Evolutionary conservation across 2,329 filamentous ascomycete genomes (phyloP).

Genomic region (Ophiostoma perfectum): DNA sequence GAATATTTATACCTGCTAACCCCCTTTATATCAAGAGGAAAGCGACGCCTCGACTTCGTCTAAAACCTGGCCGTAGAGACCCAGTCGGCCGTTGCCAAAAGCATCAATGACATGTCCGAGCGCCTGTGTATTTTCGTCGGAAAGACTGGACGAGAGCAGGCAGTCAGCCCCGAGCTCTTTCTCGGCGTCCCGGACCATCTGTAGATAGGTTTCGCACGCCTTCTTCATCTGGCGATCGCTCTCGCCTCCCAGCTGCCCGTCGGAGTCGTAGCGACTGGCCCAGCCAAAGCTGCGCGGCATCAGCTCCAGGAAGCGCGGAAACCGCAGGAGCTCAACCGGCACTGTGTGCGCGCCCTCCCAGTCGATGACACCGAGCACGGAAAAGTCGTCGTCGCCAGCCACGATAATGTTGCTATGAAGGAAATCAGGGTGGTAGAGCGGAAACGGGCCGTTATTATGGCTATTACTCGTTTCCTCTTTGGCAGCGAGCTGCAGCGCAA

Average conservation of each 20-base stretch:
- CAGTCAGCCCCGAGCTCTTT: neutral
- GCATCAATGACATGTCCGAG: conserved; percentile 14
- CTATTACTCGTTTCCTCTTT: too few species aligned
- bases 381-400: conserved; percentile 26
- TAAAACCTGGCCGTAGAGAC: conserved; percentile 19
- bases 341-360: conserved; percentile 32
- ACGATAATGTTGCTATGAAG: conserved; percentile 34
- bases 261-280: neutral
- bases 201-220: neutral
- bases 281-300: neutral
- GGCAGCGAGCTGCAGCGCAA: conserved; percentile 15
- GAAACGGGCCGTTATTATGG: conserved; percentile 30
- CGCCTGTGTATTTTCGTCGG: conserved; percentile 4
- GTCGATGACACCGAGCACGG: conserved; percentile 32
- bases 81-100: conserved; percentile 18
- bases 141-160: conserved; percentile 17
- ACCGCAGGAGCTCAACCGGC: conserved; percentile 25
- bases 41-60: conserved; percentile 3
- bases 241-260: neutral
- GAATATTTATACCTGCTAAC: too few species aligned
- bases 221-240: too few species aligned
- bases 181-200: neutral
- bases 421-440: conserved; percentile 32
- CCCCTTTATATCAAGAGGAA: too few species aligned
- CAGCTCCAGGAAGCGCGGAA: neutral